These are phyloP conservation scores for Nissolia schottii DNA, from an alignment of 306 rosid species.

Conservation along the genomic window DNA sequence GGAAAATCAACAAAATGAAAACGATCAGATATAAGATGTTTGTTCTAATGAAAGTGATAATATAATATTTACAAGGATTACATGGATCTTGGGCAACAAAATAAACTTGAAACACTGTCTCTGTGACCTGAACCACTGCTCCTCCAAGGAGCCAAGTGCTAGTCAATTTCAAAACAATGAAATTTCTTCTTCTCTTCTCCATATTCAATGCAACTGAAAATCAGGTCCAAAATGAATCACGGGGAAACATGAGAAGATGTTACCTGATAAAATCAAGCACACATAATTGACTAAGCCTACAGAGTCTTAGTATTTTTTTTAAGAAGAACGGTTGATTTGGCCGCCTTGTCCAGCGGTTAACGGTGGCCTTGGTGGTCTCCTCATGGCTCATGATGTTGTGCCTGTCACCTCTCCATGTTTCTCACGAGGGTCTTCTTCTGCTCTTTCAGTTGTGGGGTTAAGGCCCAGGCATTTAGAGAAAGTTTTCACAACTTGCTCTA, in stretches of 20 bases:
- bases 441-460: slow-evolving; percentile 4
- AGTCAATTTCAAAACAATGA: not conserved
- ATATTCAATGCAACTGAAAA: not conserved
- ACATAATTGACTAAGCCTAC: not conserved
- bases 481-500: slow-evolving; percentile 34
- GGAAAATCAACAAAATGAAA: not conserved
- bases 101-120: not conserved
- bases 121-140: not conserved
- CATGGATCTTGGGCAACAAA: not conserved
- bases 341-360: slow-evolving; percentile 36
- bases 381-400: slow-evolving; percentile 11
- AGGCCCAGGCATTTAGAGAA: slow-evolving; percentile 38
- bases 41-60: not conserved
- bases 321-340: slow-evolving; percentile 34
- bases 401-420: slow-evolving; percentile 15
- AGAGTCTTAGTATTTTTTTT: not conserved
- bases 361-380: slow-evolving; percentile 37
- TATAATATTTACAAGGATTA: not conserved
- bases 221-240: not conserved
- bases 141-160: not conserved
- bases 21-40: not conserved
- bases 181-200: not conserved
- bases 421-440: not conserved
- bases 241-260: not conserved
- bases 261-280: not conserved